These are phyloP conservation scores for Lactarius vividus DNA, from an alignment of 768 basidiomycete genomes.

Conservation along the genomic window DNA sequence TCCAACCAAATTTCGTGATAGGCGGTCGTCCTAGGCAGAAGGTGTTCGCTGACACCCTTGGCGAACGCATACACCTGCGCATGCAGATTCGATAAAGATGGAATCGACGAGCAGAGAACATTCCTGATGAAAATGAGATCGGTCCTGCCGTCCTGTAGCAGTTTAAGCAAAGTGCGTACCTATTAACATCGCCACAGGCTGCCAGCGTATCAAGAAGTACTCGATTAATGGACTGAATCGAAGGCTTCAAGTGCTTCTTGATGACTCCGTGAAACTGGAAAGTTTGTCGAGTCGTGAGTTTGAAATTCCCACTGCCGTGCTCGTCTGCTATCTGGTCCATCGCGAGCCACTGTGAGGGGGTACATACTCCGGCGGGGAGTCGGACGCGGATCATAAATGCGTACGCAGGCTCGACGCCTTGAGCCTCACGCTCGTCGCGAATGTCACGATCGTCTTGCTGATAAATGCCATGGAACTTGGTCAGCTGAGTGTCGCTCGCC, in stretches of 20 bases:
- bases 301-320: constrained; percentile 90
- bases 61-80: constrained; percentile 79
- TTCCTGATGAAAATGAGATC: constrained; percentile 50
- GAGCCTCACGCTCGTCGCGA: constrained; percentile 89
- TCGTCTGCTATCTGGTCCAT: constrained; percentile 97
- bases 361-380: constrained; percentile 94
- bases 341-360: constrained; percentile 86
- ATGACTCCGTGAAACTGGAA: constrained; percentile 99
- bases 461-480: constrained; percentile 97
- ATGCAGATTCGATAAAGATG: constrained; percentile 85
- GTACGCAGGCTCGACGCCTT: constrained; percentile 93
- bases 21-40: constrained; percentile 87
- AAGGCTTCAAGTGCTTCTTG: constrained; percentile 92
- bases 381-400: constrained; percentile 98
- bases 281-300: constrained; percentile 95
- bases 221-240: constrained; percentile 94
- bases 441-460: constrained; percentile 99
- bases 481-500: constrained; percentile 87
- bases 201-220: constrained; percentile 91
- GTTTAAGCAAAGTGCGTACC: constrained; percentile 44
- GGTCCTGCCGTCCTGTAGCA: not conserved
- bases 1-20: constrained; percentile 99
- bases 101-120: constrained; percentile 89
- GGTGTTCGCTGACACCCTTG: constrained; percentile 76
- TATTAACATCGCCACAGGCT: constrained; percentile 97